A percentile compares a stretch with the other conserved stretches of the same genome.
Evolutionary conservation across 129 eudicot species (phyloP).

Genomic region (Centella asiatica): DNA sequence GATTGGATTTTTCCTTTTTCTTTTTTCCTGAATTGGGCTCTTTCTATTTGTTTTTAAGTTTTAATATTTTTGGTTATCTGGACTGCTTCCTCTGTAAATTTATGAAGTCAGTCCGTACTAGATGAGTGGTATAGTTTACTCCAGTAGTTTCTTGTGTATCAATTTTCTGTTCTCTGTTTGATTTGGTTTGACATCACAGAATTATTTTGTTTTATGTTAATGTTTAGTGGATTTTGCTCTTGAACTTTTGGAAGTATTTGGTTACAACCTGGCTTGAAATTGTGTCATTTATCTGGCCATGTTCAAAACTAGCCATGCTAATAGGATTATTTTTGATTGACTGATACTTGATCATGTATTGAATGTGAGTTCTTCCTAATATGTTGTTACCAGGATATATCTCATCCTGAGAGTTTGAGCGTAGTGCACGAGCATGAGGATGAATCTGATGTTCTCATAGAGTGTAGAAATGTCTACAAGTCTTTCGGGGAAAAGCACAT

Average conservation of each 20-base stretch:
- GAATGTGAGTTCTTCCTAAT: neutral
- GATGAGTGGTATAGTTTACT: no score
- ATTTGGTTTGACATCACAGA: no score
- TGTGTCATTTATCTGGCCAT: neutral
- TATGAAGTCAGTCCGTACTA: no score
- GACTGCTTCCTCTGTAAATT: no score
- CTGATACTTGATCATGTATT: neutral
- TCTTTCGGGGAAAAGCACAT: slow-evolving; percentile 80
- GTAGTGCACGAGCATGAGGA: slow-evolving; percentile 29
- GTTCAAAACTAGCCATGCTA: neutral
- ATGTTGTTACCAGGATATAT: slow-evolving; percentile 33
- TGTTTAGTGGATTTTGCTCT: neutral
- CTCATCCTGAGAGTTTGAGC: slow-evolving; percentile 21
- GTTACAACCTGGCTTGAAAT: neutral
- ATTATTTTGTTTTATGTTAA: neutral
- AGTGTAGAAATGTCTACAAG: slow-evolving; percentile 73
- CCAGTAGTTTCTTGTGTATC: no score
- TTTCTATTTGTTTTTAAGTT: neutral
- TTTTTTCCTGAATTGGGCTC: neutral
- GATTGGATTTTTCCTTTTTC: neutral
- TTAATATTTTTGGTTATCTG: no score
- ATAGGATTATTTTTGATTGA: neutral
- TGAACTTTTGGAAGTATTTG: neutral
- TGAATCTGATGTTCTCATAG: slow-evolving; percentile 62
- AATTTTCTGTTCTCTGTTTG: no score